Evolutionary conservation across 192 early-diverging fungal species (phyloP), one percentile per base, ranked within the genome.

Genomic region (Entomortierella parvispora): DNA sequence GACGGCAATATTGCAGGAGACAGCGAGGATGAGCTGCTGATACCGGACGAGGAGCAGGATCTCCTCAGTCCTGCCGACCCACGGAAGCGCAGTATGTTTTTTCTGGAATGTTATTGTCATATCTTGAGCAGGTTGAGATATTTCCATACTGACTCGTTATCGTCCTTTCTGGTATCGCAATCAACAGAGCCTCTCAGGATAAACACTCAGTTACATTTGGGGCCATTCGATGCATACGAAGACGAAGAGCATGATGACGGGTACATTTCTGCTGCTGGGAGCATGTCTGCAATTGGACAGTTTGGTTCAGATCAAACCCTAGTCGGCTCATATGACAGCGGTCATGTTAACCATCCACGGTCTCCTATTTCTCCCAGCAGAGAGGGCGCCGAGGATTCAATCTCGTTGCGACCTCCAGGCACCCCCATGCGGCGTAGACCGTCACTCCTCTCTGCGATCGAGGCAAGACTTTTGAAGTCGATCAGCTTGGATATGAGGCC

Each of bases 391-490:
- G 67, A 81, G 14, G 62, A 81, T 48, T 50, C 80, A 37, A 62
- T 75, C 15, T 65, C 65, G 1, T 50, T 77, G 51, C 44, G 66
- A 46, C 76, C 81, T 25, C 37, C 66, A 58, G 63, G 66, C 25
- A 17, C 53, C 22, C 37, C 62, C 45, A 25, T 69, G 26, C 65
- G 43, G 29, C 64, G 62, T 40, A 68, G 85, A 46, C 78, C 87
- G 20, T 85, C 85, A 17, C 67, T 88, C 12, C 81, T 88, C 62
- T 80, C 83, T 31, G 87, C 87, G 2, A 66, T 88, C 8, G 87
- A 88, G 81, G 87, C 85, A 76, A 56, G 32, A 11, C 29, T 12
- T 8, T 11, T 12, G 11, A 32, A 34, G 18, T 25, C 32, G 17
- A 40, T 26, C 29, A 37, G 11, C 57, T 26, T 40, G 33, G 20